Base-by-base conservation (phyloP, 2,329 filamentous ascomycete genomes). In the Talaromyces sp. region DNA sequence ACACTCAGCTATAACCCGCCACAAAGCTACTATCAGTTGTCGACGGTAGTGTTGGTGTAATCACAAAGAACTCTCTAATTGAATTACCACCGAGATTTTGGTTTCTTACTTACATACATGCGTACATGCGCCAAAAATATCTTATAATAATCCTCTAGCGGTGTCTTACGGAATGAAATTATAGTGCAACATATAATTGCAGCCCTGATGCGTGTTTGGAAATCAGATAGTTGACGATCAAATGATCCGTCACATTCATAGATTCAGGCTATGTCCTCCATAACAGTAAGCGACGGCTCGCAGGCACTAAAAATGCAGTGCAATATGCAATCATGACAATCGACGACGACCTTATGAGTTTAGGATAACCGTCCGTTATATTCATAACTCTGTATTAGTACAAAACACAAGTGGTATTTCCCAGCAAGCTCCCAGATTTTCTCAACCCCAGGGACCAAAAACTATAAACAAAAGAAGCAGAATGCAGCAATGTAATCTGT, bases 301-400 rank as follows among this genome's bases (percentile, higher is more conserved):
- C 5, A 25, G 44, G 25, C 42, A 25, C 21, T 25, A 25, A 25
- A 25, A 46, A 25, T 46, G 44, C 44, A 46, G 44, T 25, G 21
- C 4, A 46, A 6, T 40, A n/a, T 39, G 39, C n/a, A 18, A 9
- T 21, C n/a, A 44, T 9, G 5, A 18, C 1, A 25, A 18, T 23
- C 7, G 44, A 11, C 3, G 14, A 16, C 4, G 3, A 8, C 8
- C 9, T 11, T 8, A 40, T 16, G n/a, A 21, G 11, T 18, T 31
- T 25, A 50, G 25, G 33, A 18, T 33, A n/a, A 31, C 31, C 9
- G 21, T 21, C 11, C 18, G 50, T 54, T 18, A 54, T 35, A 54
- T 33, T 54, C 31, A 23, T 54, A 54, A 52, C n/a, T 52, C 25
- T 35, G 31, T 54, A 54, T 54, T 54, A 7, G 31, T 54, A 54